Conservation (phyloP, 768 basidiomycete genomes). For the Fistulinella prunicolor region DNA sequence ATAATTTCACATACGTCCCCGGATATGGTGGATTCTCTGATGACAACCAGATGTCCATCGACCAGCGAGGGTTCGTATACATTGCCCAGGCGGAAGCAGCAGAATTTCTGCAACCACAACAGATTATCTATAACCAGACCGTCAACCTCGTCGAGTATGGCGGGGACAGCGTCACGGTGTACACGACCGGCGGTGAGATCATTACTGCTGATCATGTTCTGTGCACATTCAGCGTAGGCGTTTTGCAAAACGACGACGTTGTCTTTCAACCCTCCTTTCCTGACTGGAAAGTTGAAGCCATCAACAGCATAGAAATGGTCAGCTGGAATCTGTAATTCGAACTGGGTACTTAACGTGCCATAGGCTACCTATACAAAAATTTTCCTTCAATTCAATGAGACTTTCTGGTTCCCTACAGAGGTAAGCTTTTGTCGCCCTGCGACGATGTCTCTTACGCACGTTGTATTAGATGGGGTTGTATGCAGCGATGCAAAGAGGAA, state of each 20-base stretch:
- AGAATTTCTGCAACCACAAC: constrained; percentile 47
- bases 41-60: constrained; percentile 51
- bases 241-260: constrained; percentile 63
- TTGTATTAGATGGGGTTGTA: constrained; percentile 42
- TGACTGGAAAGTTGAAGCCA: constrained; percentile 61
- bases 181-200: constrained; percentile 40
- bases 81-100: constrained; percentile 56
- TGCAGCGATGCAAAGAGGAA: constrained; percentile 55
- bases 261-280: constrained; percentile 54
- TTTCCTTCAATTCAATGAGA: constrained; percentile 58
- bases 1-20: constrained; percentile 56
- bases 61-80: constrained; percentile 60
- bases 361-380: constrained; percentile 65
- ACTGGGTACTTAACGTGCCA: background rate
- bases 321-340: background rate
- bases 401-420: constrained; percentile 57
- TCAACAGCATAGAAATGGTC: constrained; percentile 61
- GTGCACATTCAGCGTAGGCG: constrained; percentile 68
- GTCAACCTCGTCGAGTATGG: constrained; percentile 49
- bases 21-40: constrained; percentile 58
- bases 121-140: constrained; percentile 49
- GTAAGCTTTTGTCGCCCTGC: constrained; percentile 7
- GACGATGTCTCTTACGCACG: background rate
- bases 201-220: constrained; percentile 57
- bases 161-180: constrained; percentile 44